Percentiles rank a stretch among this genome's conserved stretches.
Conservation (phyloP, 176 grass and related monocot species). For the Paspalum vaginatum region DNA sequence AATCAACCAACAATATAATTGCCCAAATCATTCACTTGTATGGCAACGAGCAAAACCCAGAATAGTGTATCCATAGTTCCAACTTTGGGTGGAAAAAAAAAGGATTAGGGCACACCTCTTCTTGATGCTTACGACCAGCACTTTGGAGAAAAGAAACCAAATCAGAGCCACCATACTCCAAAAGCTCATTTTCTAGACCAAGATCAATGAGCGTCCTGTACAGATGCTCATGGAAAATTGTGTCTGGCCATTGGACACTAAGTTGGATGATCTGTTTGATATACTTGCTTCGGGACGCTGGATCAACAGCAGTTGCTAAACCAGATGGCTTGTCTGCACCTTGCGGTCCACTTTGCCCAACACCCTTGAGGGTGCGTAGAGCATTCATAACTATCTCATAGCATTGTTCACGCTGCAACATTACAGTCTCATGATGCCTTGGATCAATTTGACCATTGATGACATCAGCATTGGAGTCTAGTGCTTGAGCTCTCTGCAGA, state of each 20-base stretch:
- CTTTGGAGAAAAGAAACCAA: constrained; percentile 93
- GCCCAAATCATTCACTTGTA: neutral
- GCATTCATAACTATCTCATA: constrained; percentile 91
- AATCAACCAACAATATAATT: neutral
- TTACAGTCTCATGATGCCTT: constrained; percentile 51
- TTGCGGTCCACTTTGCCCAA: constrained; percentile 51
- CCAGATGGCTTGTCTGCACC: constrained; percentile 42
- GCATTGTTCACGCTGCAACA: constrained; percentile 70
- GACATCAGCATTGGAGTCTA: constrained; percentile 62
- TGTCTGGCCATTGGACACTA: constrained; percentile 80
- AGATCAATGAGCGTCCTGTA: constrained; percentile 86
- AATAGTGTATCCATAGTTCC: neutral
- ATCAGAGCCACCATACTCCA: constrained; percentile 94
- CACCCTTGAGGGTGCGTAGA: constrained; percentile 66
- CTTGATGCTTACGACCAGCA: constrained; percentile 66
- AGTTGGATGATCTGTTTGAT: constrained; percentile 90
- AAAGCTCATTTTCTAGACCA: constrained; percentile 89
- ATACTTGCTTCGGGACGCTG: constrained; percentile 77
- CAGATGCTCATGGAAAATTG: constrained; percentile 84
- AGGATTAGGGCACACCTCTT: constrained; percentile 59
- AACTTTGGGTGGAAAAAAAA: constrained; percentile 25
- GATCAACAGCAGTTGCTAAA: constrained; percentile 61
- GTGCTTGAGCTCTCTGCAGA: constrained; percentile 88
- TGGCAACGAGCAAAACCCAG: neutral
- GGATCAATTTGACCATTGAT: constrained; percentile 65